Conservation (phyloP, 2,329 filamentous ascomycete genomes). For the Aspergillus eucalypticola region DNA sequence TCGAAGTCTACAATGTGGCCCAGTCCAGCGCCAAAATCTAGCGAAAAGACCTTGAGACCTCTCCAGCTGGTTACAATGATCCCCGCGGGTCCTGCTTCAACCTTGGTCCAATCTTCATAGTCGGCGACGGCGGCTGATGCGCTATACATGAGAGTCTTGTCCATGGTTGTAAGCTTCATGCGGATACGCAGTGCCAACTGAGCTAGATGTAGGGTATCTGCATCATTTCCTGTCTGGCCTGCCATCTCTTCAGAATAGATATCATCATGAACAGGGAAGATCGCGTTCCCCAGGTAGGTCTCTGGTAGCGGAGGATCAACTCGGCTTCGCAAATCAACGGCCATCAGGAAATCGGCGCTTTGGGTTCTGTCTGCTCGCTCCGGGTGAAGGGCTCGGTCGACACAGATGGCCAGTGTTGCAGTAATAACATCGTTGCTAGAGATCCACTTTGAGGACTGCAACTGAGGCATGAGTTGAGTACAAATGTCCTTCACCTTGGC, state of each 20-base stretch:
- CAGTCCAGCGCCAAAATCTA: not conserved
- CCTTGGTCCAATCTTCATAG: slow-evolving; percentile 7
- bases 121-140: not conserved
- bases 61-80: not conserved
- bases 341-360: not conserved
- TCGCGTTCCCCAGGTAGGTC: slow-evolving; percentile 5
- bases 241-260: not conserved
- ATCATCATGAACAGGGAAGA: not conserved
- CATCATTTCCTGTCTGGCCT: not conserved
- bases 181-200: not conserved
- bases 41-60: not conserved
- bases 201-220: not conserved
- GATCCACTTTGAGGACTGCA: not conserved
- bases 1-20: not conserved
- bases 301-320: slow-evolving; percentile 5
- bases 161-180: not conserved
- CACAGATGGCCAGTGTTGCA: slow-evolving; percentile 1
- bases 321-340: slow-evolving; percentile 3
- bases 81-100: not conserved
- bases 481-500: not conserved
- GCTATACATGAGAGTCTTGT: slow-evolving; percentile 3
- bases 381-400: not conserved
- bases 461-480: not conserved
- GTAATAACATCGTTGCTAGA: slow-evolving; percentile 10
- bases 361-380: not conserved